Evolutionary conservation across 768 basidiomycete species (phyloP), one percentile per base, ranked within the genome.

Genomic region (Mycena rebaudengoi): DNA sequence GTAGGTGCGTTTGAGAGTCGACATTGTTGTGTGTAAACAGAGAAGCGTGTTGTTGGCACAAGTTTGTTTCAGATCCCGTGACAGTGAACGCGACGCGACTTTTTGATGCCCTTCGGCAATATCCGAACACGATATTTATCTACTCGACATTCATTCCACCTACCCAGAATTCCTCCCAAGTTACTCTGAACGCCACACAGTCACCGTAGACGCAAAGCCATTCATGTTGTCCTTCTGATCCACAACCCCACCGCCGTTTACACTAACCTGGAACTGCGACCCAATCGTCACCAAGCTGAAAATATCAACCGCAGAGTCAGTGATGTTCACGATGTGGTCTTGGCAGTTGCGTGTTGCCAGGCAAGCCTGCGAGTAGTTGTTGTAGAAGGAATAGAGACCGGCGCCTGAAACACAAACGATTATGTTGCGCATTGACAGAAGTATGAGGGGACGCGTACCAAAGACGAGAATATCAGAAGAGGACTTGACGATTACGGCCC

Each of bases 301-400:
- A 43, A 91, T 75, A 60, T 75, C 74, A 46, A 90, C 72, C 0
- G 75, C 71, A 16, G 88, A 89, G 12, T 69, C 66, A 5, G 86
- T 86, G 50, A 91, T 74, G 67, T 86, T 82, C 64, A 84, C 53
- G 51, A 88, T 82, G 65, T 90, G 86, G 7, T 70, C 69, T 71
- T 92, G 90, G 73, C 91, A 92, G 35, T 69, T 80, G 33, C 68
- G 70, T 4, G 74, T 74, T 21, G 67, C 59, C 37, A 86, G 23
- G 69, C 90, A 91, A 4, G 75, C 70, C 72, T 86, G 80, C 28
- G 45, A 68, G 72, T 87, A 92, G 71, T 84, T 85, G 58, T 76
- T 70, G 82, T 86, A 92, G 80, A 91, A 92, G 73, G 86, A 88
- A 75, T 92, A 91, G 14, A 88, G 75, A 0, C 88, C 88, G 6